Conservation (phyloP, 192 early-diverging fungal genomes). For the Podila horticola region DNA sequence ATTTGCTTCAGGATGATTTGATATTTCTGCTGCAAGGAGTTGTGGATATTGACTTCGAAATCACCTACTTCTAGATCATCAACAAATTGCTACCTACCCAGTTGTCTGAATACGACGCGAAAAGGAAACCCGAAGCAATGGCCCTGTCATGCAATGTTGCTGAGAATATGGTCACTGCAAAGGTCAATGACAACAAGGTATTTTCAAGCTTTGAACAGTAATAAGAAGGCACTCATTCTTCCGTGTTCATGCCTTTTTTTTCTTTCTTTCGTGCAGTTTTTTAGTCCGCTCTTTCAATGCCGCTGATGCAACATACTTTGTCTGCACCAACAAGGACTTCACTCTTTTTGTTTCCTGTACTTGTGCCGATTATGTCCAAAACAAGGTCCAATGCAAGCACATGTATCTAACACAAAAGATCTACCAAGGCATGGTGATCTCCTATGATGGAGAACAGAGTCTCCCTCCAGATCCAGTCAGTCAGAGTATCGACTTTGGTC, state of each 20-base stretch:
- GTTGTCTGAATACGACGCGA: constrained; percentile 10
- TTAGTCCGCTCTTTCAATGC: constrained; percentile 18
- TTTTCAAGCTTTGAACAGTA: neutral
- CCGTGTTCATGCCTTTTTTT: neutral
- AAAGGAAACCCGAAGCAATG: constrained; percentile 10
- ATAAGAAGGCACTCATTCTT: neutral
- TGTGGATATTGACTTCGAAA: too few species aligned
- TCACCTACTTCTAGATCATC: constrained; percentile 7
- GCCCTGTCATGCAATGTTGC: neutral
- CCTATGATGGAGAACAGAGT: neutral
- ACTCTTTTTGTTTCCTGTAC: constrained; percentile 8
- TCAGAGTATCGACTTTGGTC: too few species aligned
- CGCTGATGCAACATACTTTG: neutral
- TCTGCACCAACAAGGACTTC: constrained; percentile 6
- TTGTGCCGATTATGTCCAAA: constrained; percentile 2
- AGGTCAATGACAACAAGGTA: constrained; percentile 8
- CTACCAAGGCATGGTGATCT: constrained; percentile 11
- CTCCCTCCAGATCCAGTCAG: neutral
- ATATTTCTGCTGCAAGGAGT: too few species aligned
- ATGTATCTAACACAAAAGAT: constrained; percentile 8
- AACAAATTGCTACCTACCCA: constrained; percentile 8
- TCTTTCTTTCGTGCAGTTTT: constrained; percentile 13
- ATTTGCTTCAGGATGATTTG: too few species aligned
- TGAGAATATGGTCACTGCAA: constrained; percentile 6
- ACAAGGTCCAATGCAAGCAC: constrained; percentile 15